Conservation (phyloP, 1,139 yeast genomes). For the Protomyces gravidus region DNA sequence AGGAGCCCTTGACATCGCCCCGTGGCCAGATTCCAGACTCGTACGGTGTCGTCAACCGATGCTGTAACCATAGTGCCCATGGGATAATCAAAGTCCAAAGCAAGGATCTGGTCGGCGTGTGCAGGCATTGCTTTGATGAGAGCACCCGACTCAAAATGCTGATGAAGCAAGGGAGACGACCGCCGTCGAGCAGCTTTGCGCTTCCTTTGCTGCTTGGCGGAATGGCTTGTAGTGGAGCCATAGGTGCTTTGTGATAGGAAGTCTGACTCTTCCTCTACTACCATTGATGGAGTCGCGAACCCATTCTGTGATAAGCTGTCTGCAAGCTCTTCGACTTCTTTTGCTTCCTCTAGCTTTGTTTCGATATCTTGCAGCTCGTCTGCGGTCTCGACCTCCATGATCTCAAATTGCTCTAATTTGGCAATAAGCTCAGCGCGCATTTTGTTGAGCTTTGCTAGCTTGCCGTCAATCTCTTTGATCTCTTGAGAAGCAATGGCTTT, state of each 20-base stretch:
- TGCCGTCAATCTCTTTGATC: constrained; percentile 56
- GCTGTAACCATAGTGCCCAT: constrained; percentile 74
- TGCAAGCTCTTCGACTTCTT: constrained; percentile 14
- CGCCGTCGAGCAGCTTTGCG: constrained; percentile 41
- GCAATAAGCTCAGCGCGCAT: constrained; percentile 54
- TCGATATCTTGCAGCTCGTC: constrained; percentile 35
- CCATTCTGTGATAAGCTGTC: constrained; percentile 5
- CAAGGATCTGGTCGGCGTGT: constrained; percentile 51
- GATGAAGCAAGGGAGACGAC: constrained; percentile 58
- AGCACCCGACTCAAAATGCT: constrained; percentile 57
- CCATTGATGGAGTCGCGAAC: constrained; percentile 1
- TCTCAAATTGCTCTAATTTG: constrained; percentile 56
- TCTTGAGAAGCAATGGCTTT: constrained; percentile 60
- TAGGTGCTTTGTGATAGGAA: constrained; percentile 24
- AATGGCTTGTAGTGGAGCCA: constrained; percentile 11
- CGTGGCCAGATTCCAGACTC: constrained; percentile 74
- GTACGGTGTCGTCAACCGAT: constrained; percentile 70
- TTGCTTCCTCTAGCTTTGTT: constrained; percentile 16
- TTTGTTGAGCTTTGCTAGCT: constrained; percentile 50
- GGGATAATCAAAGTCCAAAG: constrained; percentile 63
- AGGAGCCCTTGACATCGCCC: constrained; percentile 42
- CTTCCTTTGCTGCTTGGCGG: constrained; percentile 17
- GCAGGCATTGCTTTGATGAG: constrained; percentile 46
- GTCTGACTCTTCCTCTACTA: constrained; percentile 9
- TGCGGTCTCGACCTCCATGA: constrained; percentile 54